Percentiles rank a stretch among this genome's conserved stretches.
These are phyloP conservation scores for Plectranthus barbatus DNA, from an alignment of 257 asterid genomes.

Conservation along the genomic window DNA sequence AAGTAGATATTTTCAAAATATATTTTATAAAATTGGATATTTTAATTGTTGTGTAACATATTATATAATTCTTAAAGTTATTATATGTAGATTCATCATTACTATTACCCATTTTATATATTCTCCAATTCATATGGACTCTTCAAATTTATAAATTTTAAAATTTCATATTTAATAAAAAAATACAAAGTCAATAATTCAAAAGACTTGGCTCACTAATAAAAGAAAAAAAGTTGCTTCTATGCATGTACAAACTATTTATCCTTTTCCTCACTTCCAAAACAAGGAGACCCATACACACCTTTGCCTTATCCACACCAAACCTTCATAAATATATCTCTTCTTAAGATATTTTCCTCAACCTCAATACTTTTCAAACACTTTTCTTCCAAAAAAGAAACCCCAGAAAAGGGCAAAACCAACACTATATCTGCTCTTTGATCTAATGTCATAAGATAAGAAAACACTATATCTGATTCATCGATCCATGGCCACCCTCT, in stretches of 20 bases:
- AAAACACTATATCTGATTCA: neutral
- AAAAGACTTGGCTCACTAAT: no score
- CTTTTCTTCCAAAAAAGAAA: neutral
- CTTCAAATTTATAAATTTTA: no score
- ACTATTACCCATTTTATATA: no score
- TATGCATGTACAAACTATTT: neutral
- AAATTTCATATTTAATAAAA: no score
- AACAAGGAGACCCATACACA: slow-evolving; percentile 29
- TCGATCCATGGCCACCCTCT: slow-evolving; percentile 40
- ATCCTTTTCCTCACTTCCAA: neutral
- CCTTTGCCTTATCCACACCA: slow-evolving; percentile 27
- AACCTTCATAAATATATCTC: neutral
- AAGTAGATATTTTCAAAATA: no score
- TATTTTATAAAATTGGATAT: no score
- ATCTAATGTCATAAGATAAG: slow-evolving; percentile 16
- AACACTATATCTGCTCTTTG: neutral
- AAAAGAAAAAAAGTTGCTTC: slow-evolving; percentile 6
- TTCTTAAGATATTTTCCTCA: neutral
- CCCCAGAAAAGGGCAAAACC: neutral
- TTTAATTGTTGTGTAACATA: no score
- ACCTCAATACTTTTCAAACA: no score
- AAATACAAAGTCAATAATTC: no score
- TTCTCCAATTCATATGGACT: no score
- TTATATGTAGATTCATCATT: no score
- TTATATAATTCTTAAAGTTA: no score